These are phyloP conservation scores for Fraxinus ornus DNA, from an alignment of 305 asterid species.

Conservation along the genomic window DNA sequence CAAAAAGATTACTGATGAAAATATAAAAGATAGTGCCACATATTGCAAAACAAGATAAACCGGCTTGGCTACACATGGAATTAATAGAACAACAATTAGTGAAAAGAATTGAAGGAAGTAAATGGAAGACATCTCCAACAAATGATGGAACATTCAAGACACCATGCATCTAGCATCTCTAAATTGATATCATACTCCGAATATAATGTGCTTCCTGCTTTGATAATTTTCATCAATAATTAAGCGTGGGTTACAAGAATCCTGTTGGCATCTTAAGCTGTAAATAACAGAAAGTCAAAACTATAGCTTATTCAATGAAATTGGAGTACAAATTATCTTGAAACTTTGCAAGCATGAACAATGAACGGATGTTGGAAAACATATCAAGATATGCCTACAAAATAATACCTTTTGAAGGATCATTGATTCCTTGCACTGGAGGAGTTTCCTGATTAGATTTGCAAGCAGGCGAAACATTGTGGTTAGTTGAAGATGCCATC, in stretches of 20 bases:
- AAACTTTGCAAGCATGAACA: not conserved
- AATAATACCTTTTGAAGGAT: constrained; percentile 39
- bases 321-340: not conserved
- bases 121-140: not conserved
- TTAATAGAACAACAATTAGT: constrained; percentile 1
- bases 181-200: not conserved
- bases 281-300: not conserved
- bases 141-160: not conserved
- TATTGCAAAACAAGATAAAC: not conserved
- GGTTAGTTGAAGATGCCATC: constrained; percentile 25
- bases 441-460: constrained; percentile 31
- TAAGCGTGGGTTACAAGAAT: not conserved
- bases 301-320: not conserved
- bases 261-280: not conserved
- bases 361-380: not conserved
- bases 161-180: not conserved
- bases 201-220: not conserved
- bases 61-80: not conserved
- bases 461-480: constrained; percentile 25
- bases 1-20: not conserved
- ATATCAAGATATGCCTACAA: constrained; percentile 1
- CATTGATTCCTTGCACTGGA: constrained; percentile 29
- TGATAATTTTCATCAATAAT: not conserved
- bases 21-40: not conserved
- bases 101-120: not conserved